Evolutionary conservation across 441 rosid genomes (phyloP).

Genomic region (Capsella rubella): DNA sequence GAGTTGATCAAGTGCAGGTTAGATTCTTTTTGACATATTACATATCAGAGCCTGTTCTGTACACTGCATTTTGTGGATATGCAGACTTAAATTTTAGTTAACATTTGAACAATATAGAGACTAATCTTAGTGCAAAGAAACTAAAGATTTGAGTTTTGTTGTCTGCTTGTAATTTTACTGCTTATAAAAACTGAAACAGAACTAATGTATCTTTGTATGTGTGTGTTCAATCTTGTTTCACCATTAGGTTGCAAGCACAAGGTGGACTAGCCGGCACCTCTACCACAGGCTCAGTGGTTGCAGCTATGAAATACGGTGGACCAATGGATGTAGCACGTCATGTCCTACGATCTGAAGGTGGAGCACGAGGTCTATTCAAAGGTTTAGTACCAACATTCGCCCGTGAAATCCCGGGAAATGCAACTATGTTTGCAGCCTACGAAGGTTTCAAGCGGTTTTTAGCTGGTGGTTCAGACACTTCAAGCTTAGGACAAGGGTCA

Average conservation of each 20-base stretch:
- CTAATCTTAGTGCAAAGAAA: too few relatives aligned
- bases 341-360: constrained; percentile 87
- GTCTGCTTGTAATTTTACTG: not conserved
- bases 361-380: constrained; percentile 81
- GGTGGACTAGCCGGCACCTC: constrained; percentile 56
- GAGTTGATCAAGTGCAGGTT: constrained; percentile 97
- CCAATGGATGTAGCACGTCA: constrained; percentile 97
- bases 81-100: not conserved
- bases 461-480: constrained; percentile 90
- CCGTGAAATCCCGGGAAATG: constrained; percentile 94
- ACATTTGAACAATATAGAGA: too few relatives aligned
- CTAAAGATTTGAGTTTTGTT: too few relatives aligned
- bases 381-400: constrained; percentile 88
- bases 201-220: constrained; percentile 3
- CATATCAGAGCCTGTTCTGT: not conserved
- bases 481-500: constrained; percentile 84
- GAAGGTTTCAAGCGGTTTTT: constrained; percentile 75
- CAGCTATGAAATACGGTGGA: constrained; percentile 80
- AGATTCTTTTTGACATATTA: constrained; percentile 14
- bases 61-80: constrained; percentile 2
- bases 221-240: constrained; percentile 20
- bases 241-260: constrained; percentile 89
- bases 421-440: constrained; percentile 83
- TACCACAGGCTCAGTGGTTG: constrained; percentile 55
- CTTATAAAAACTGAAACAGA: not conserved